Evolutionary conservation across 129 eudicot species (phyloP), one percentile per base, ranked within the genome.

Genomic region (Centrapalus pauciflorus): DNA sequence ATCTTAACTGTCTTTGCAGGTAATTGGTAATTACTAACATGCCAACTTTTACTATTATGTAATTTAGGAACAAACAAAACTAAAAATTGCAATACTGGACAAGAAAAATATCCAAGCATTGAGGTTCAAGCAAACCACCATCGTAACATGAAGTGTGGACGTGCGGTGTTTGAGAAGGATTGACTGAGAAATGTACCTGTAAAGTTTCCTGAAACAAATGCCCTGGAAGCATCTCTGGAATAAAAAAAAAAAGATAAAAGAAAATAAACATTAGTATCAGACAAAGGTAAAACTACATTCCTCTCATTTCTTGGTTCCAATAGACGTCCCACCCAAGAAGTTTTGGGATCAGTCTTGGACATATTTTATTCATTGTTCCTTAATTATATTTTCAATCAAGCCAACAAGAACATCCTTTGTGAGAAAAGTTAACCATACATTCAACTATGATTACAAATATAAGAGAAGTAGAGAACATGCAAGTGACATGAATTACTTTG

Each of bases 201-300:
- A 69, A 93, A 88, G 67, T 93, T 88, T 61, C 98, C 98, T 0
- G 98, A 93, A 37, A 85, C 79, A 76, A 93, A 93, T 80, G 98
- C 98, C 35, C 98, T 92, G 10, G 98, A 88, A 49, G 98, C 98
- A 80, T 93, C 98, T 79, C 96, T 90, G 87, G 13, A 72, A 72
- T 63, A 23, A 8, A 13, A 29, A n/a, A 23, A 8, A 13, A 29
- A n/a, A 35, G 37, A 70, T 7, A 69, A 29, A 65, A 29, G 6
- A 30, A n/a, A 33, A 55, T 5, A 28, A 32, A 7, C 25, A 65
- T 41, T 14, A 55, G 7, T 43, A 25, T 43, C 16, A 54, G 13
- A 61, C 12, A 46, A 54, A 30, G n/a, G n/a, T n/a, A n/a, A n/a
- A n/a, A n/a, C n/a, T n/a, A n/a, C n/a, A n/a, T n/a, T n/a, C n/a